phyloP scores from a whole-genome alignment of 108 stramenopile species.

The Nitzschia putrida region DNA sequence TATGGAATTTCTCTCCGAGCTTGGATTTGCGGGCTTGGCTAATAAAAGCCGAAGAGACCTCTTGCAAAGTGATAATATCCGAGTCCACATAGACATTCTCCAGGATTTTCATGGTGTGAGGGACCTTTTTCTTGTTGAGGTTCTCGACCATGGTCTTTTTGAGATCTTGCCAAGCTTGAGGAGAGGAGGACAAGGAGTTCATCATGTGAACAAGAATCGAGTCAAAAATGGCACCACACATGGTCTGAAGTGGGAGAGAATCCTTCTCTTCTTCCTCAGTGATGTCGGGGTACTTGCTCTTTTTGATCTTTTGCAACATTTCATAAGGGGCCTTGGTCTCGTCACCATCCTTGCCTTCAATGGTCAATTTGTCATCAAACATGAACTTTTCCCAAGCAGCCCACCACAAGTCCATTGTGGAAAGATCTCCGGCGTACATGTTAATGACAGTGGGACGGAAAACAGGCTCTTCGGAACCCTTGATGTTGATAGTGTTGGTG shows the following conservation, averaged over 20 bases:
- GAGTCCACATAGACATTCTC: slow-evolving; percentile 74
- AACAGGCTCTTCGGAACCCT: slow-evolving; percentile 52
- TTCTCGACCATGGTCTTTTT: slow-evolving; percentile 84
- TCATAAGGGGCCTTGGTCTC: slow-evolving; percentile 63
- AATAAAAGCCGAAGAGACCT: slow-evolving; percentile 85
- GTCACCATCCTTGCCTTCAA: slow-evolving; percentile 61
- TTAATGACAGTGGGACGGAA: slow-evolving; percentile 94
- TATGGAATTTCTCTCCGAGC: slow-evolving; percentile 59
- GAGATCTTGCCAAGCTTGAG: slow-evolving; percentile 81
- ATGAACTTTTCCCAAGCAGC: slow-evolving; percentile 88
- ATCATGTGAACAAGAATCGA: slow-evolving; percentile 94
- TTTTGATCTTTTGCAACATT: slow-evolving; percentile 86
- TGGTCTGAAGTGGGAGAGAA: slow-evolving; percentile 84
- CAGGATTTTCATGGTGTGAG: slow-evolving; percentile 86
- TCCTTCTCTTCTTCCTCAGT: slow-evolving; percentile 82
- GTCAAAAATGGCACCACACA: slow-evolving; percentile 93
- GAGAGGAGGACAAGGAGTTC: slow-evolving; percentile 67
- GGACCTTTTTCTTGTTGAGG: slow-evolving; percentile 88
- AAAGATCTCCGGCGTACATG: slow-evolving; percentile 87
- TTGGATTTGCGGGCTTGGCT: slow-evolving; percentile 59
- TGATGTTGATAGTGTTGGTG: slow-evolving; percentile 89
- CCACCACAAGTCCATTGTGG: slow-evolving; percentile 80
- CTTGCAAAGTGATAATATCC: slow-evolving; percentile 91
- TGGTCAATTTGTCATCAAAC: slow-evolving; percentile 73
- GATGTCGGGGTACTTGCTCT: slow-evolving; percentile 90